Evolutionary conservation across 164 flowering plant genomes (phyloP), one percentile per base, ranked within the genome.

Genomic region (Magnolia sinica): DNA sequence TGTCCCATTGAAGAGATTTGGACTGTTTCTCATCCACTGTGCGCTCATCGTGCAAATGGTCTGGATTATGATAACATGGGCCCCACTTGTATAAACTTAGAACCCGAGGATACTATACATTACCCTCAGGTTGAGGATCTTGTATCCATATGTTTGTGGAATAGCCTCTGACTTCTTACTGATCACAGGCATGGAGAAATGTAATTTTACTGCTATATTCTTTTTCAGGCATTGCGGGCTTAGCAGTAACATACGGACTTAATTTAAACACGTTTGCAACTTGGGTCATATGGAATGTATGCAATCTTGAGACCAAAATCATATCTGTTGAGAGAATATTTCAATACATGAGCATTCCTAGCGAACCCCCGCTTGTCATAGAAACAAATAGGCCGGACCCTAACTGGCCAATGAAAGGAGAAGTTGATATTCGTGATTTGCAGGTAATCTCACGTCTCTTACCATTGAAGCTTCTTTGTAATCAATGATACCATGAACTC

Each of bases 231-330:
- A 68, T 88, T 71, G 90, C 87, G 52, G 88, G 90, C 8, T 74
- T 88, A 58, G 83, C 85, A 14, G 89, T 84, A 50, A 88, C 88
- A 1, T 87, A 87, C 74, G 91, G 89, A 23, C 82, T 88, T 6
- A 88, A 83, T 73, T 68, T 88, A 71, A 85, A 85, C 68, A 70
- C 66, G 79, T 9, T 82, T 61, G 86, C 77, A 77, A 68, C 82
- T 2, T 50, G 73, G 79, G 70, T 83, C 2, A 77, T 85, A 23
- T 82, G 85, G 88, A 78, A 71, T 50, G 78, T 85, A 7, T 85
- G 89, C 79, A 67, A 76, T 37, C 23, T 86, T 73, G 89, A 88
- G 80, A 88, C 84, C 77, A 86, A 75, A 50, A 88, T 88, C 8
- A 86, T 86, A 45, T 86, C 88, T 18, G 87, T 81, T 55, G 86